Percentiles rank a stretch among this genome's conserved stretches.
Conservation (phyloP, 495 filamentous ascomycete species). For the Podospora sp. region DNA sequence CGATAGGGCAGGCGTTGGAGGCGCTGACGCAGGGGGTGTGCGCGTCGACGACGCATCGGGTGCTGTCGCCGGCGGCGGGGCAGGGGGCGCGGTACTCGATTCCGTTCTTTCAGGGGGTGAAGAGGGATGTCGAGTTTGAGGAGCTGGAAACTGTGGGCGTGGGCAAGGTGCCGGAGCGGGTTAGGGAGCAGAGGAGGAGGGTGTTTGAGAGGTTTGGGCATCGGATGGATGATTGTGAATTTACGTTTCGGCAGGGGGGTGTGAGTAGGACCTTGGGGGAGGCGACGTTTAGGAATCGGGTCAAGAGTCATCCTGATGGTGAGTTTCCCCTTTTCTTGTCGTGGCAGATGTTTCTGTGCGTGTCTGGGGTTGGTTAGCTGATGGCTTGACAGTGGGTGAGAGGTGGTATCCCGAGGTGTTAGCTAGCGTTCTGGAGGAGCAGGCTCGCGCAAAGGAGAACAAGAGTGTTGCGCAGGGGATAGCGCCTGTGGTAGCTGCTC, state of each 20-base stretch:
- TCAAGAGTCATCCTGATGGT: conserved; percentile 85
- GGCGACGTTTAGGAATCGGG: conserved; percentile 81
- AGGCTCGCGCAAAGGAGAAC: conserved; percentile 38
- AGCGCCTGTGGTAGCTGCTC: neutral
- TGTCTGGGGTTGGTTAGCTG: neutral
- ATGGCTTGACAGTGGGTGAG: conserved; percentile 58
- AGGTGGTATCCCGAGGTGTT: conserved; percentile 80
- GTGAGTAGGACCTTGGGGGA: conserved; percentile 71
- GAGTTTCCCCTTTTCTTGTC: neutral
- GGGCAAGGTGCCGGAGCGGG: conserved; percentile 65
- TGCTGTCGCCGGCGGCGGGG: conserved; percentile 65
- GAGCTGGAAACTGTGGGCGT: conserved; percentile 60
- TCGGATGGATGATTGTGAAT: conserved; percentile 71
- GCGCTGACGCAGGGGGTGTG: conserved; percentile 89
- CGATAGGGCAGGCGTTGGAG: conserved; percentile 91
- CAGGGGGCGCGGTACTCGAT: conserved; percentile 77
- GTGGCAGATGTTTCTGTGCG: neutral
- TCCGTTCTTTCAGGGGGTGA: conserved; percentile 92
- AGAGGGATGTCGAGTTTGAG: conserved; percentile 78
- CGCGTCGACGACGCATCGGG: conserved; percentile 82
- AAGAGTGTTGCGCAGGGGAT: conserved; percentile 27
- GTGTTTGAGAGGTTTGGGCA: conserved; percentile 55
- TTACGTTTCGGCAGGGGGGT: conserved; percentile 69
- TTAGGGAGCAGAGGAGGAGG: conserved; percentile 59
- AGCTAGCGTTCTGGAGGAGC: conserved; percentile 48